These are phyloP conservation scores for Fusarium nematophilum DNA, from an alignment of 2,329 filamentous ascomycete species.

Conservation along the genomic window DNA sequence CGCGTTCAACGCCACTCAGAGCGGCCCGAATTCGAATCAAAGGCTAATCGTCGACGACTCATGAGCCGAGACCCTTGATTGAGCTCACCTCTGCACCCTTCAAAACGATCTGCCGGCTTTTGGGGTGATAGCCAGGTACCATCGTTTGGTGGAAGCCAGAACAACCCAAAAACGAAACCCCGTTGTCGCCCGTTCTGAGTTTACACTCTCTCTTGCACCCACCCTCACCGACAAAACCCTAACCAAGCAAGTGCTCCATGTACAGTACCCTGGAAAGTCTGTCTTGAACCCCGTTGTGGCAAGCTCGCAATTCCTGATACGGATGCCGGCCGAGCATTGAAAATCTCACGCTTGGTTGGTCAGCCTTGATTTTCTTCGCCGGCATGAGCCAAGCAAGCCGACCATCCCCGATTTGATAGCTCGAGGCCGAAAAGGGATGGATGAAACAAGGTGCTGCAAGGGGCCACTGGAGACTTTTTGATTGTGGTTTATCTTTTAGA, in stretches of 20 bases:
- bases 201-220: constrained; percentile 3
- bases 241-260: constrained; percentile 14
- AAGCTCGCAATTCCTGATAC: constrained; percentile 17
- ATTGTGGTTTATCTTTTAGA: constrained; percentile 39
- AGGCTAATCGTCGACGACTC: constrained; percentile 7
- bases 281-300: constrained; percentile 20
- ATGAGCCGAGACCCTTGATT: not conserved
- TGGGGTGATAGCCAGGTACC: constrained; percentile 1
- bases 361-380: constrained; percentile 5
- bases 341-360: constrained; percentile 7
- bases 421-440: constrained; percentile 33
- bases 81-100: constrained; percentile 7
- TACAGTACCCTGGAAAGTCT: not conserved
- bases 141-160: constrained; percentile 7
- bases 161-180: constrained; percentile 11
- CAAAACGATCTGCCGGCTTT: not conserved
- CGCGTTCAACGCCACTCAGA: constrained; percentile 23
- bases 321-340: constrained; percentile 33
- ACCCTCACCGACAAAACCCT: constrained; percentile 15
- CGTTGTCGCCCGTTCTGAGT: constrained; percentile 8
- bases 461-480: constrained; percentile 33
- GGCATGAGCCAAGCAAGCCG: constrained; percentile 20
- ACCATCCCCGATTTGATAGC: constrained; percentile 35
- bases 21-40: constrained; percentile 26
- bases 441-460: constrained; percentile 41